phyloP scores from a whole-genome alignment of 352 stramenopile species.

The Phytophthora europaea region DNA sequence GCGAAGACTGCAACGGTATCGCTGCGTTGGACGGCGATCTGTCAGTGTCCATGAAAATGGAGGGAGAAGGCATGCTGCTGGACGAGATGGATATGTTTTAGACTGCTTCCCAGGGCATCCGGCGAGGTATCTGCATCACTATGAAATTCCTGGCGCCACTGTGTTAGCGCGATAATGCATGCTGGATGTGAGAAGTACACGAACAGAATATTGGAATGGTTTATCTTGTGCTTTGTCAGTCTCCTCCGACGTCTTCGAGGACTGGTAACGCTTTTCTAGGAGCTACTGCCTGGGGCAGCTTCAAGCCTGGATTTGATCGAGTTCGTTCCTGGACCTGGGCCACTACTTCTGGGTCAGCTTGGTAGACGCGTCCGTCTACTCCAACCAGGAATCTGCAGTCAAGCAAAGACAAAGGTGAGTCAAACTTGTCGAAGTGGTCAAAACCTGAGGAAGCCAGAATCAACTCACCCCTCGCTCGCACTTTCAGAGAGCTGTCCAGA shows the following conservation, averaged over 20 bases:
- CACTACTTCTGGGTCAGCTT: slow-evolving; percentile 75
- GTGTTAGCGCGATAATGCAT: slow-evolving; percentile 4
- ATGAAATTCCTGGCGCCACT: not conserved
- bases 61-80: slow-evolving; percentile 85
- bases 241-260: slow-evolving; percentile 18
- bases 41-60: slow-evolving; percentile 83
- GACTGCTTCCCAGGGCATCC: slow-evolving; percentile 7
- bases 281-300: slow-evolving; percentile 56
- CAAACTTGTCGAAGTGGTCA: not conserved
- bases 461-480: slow-evolving; percentile 71
- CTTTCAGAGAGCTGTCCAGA: slow-evolving; percentile 57
- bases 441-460: not conserved
- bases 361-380: slow-evolving; percentile 86
- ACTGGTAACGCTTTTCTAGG: slow-evolving; percentile 33
- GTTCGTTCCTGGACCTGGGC: slow-evolving; percentile 60
- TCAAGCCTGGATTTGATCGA: slow-evolving; percentile 48
- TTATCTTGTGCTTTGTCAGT: slow-evolving; percentile 24
- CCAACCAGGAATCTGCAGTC: slow-evolving; percentile 76
- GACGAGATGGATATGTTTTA: slow-evolving; percentile 91
- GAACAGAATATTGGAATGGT: slow-evolving; percentile 11
- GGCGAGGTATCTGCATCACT: not conserved
- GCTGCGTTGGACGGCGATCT: slow-evolving; percentile 79
- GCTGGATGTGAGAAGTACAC: slow-evolving; percentile 4
- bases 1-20: slow-evolving; percentile 82
- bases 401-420: slow-evolving; percentile 19